Conservation (phyloP, 164 flowering plant species). For the Berberis thunbergii region DNA sequence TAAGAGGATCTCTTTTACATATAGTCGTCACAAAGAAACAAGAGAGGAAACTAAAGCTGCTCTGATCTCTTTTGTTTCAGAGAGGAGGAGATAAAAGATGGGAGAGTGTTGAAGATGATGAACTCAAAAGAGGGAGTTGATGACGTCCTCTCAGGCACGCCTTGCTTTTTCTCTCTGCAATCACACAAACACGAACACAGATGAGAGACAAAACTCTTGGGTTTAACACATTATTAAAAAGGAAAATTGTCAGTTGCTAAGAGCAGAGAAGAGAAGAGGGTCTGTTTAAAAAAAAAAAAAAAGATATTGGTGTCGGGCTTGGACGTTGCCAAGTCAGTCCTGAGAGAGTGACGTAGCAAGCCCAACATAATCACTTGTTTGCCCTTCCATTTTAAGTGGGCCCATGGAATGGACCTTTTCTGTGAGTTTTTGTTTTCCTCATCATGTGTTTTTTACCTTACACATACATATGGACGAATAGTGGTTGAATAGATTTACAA, state of each 20-base stretch:
- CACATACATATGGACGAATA: too few relatives aligned
- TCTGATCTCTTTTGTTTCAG: neutral
- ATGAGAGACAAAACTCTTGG: too few relatives aligned
- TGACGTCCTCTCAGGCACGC: conserved; percentile 14
- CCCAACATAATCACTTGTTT: neutral
- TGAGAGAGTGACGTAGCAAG: neutral
- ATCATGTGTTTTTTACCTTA: too few relatives aligned
- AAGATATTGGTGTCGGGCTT: conserved; percentile 5
- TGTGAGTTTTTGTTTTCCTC: too few relatives aligned
- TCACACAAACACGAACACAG: neutral
- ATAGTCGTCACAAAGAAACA: too few relatives aligned
- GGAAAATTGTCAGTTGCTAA: neutral
- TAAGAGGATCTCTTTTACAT: too few relatives aligned
- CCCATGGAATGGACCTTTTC: too few relatives aligned
- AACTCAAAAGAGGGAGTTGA: conserved; percentile 14
- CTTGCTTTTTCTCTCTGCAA: neutral
- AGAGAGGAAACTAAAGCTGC: too few relatives aligned
- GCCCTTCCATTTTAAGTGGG: too few relatives aligned
- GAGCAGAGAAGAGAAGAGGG: neutral
- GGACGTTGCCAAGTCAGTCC: conserved; percentile 5
- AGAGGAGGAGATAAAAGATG: neutral
- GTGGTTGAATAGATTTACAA: too few relatives aligned
- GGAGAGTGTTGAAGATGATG: neutral
- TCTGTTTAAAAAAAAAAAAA: neutral
- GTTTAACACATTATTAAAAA: neutral